Conservation (phyloP, 495 filamentous ascomycete genomes). For the Penicillium parvum region DNA sequence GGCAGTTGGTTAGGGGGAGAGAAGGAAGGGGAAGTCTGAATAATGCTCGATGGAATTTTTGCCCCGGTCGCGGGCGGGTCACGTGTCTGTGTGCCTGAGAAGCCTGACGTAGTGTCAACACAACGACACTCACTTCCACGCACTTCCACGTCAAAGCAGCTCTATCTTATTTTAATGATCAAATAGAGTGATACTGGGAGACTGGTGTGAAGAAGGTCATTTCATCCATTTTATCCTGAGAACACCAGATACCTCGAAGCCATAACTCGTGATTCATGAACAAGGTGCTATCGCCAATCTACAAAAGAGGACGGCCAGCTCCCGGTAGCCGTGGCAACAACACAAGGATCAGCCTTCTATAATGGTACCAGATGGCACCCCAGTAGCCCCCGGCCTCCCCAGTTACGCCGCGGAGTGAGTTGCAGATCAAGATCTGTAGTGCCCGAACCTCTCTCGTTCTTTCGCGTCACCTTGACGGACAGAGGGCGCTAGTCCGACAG, state of each 20-base stretch:
- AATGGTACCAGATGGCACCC: conserved; percentile 87
- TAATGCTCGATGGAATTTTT: conserved; percentile 45
- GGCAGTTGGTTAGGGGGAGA: conserved; percentile 20
- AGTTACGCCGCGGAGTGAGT: conserved; percentile 68
- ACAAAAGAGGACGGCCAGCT: background rate
- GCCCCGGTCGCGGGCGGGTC: conserved; percentile 35
- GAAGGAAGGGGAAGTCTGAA: conserved; percentile 26
- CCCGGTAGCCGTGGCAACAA: conserved; percentile 10
- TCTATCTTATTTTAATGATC: no score
- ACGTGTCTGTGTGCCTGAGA: conserved; percentile 38
- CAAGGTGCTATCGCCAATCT: conserved; percentile 2
- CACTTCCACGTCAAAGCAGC: no score
- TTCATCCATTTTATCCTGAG: no score
- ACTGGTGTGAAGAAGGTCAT: no score
- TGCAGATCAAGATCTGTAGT: conserved; percentile 58
- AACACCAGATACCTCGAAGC: background rate
- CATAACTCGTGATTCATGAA: conserved; percentile 7
- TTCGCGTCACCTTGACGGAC: conserved; percentile 63
- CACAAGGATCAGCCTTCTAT: conserved; percentile 21
- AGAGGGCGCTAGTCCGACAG: conserved; percentile 50
- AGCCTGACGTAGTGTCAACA: conserved; percentile 25
- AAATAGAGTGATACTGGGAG: no score
- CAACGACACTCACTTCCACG: no score
- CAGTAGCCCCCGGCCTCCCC: conserved; percentile 84
- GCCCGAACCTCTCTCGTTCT: conserved; percentile 33